Base-by-base conservation (phyloP, 768 basidiomycete species). In the Mycena vulgaris region DNA sequence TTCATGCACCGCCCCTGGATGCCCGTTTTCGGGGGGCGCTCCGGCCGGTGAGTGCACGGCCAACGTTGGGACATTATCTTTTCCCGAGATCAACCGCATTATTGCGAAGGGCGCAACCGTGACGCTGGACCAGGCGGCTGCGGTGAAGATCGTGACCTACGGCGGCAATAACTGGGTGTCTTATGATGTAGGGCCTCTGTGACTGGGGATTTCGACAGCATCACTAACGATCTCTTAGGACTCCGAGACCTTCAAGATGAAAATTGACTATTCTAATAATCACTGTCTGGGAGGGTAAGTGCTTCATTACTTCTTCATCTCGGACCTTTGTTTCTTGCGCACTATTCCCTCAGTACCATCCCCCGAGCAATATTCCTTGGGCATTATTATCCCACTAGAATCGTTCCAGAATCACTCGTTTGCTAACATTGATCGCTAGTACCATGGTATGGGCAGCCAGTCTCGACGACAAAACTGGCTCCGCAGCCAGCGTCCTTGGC, bases 101-200 rank as follows among this genome's bases (percentile, higher is more conserved):
- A 58, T 73, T 21, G 9, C 7, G 47, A 33, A 25, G 10, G 69
- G 69, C 55, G 51, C 42, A 23, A 66, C 17, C 23, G 59, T 63
- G 13, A 63, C 56, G 25, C n/a, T 63, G 8, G 71, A 75, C 58
- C 2, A 57, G 21, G 61, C 42, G 1, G 74, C 64, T 19, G 74
- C 74, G 21, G 74, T 75, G 14, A 75, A 75, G 57, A 62, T 51
- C 17, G 55, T 73, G 5, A 53, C 55, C 21, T 72, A 64, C 27
- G 61, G 66, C 53, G 58, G 35, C 33, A 37, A 71, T 53, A 65
- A 76, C 61, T 76, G 75, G 75, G 75, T 75, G 3, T 74, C 71
- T 25, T 75, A 76, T 37, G 74, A 75, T 60, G 42, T 60, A 60
- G n/a, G 37, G 52, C n/a, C 8, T n/a, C 17, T 31, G 52, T 55